phyloP scores from a whole-genome alignment of 2,329 filamentous ascomycete genomes.

The Penicillium janthinellum region DNA sequence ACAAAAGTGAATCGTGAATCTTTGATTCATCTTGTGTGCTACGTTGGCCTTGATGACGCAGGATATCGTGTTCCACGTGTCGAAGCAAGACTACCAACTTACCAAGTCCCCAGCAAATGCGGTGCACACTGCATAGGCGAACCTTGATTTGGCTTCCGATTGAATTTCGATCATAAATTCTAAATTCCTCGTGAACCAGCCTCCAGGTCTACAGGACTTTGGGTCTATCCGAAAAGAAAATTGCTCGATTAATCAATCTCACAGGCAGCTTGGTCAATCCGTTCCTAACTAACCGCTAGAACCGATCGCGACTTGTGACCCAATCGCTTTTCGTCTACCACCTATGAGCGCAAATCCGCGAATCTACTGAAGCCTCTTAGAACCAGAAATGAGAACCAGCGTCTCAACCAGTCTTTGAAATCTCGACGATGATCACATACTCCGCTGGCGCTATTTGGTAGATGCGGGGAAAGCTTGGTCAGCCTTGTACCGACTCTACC shows the following conservation, averaged over 20 bases:
- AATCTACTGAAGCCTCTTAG: background rate
- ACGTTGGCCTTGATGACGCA: background rate
- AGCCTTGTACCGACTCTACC: background rate
- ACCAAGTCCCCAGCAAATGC: background rate
- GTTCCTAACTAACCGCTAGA: background rate
- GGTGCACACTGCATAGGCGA: background rate
- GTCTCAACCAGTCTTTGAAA: background rate
- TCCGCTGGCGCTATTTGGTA: background rate
- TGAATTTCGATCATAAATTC: background rate
- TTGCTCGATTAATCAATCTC: background rate
- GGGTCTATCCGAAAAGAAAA: background rate
- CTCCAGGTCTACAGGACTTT: background rate
- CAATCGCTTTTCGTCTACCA: background rate
- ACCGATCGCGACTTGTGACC: background rate
- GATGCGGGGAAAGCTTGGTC: conserved; percentile 1
- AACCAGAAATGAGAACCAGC: background rate
- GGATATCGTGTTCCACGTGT: background rate
- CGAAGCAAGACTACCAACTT: background rate
- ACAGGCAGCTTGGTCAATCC: background rate
- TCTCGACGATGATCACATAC: background rate
- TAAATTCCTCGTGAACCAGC: background rate
- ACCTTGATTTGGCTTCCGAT: background rate
- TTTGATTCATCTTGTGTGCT: background rate
- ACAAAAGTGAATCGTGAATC: background rate
- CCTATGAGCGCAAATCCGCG: background rate